Evolutionary conservation across 2,329 filamentous ascomycete species (phyloP).

Genomic region (Orbilia ellipsospora): DNA sequence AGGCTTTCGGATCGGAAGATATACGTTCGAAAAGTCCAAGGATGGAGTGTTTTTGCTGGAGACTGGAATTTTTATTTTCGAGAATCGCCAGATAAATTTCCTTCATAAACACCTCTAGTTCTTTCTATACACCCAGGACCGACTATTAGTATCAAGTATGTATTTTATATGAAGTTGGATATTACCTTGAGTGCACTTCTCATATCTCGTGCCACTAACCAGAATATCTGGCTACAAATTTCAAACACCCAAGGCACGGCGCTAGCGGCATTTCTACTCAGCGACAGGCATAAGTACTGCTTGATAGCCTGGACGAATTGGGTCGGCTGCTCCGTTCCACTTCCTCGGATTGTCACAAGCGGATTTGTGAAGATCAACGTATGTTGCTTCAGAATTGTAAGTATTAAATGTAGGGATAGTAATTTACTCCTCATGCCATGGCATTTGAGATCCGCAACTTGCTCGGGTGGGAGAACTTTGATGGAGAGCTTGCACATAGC

Average conservation of each 20-base stretch:
- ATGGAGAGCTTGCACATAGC: conserved; percentile 98
- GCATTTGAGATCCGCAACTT: conserved; percentile 89
- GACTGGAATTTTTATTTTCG: conserved; percentile 84
- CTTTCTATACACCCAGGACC: conserved; percentile 71
- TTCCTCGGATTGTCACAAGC: conserved; percentile 89
- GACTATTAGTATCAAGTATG: conserved; percentile 39
- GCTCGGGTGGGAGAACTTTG: conserved; percentile 87
- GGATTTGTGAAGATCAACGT: conserved; percentile 90
- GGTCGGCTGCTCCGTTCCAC: conserved; percentile 83
- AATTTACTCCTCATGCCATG: conserved; percentile 98
- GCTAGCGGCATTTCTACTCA: conserved; percentile 94
- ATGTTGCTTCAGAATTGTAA: conserved; percentile 94
- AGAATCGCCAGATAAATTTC: conserved; percentile 95
- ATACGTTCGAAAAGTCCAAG: conserved; percentile 85
- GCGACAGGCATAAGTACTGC: conserved; percentile 93
- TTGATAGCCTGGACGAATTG: conserved; percentile 94
- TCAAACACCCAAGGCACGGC: conserved; percentile 93
- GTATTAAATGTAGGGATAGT: conserved; percentile 92
- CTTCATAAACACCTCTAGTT: conserved; percentile 96
- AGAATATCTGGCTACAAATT: conserved; percentile 96
- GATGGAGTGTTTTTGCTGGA: conserved; percentile 92
- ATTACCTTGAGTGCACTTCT: conserved; percentile 87
- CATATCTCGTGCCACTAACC: conserved; percentile 95
- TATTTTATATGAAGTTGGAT: conserved; percentile 57
- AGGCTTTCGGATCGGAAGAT: conserved; percentile 82